These are phyloP conservation scores for Yamadazyma scolyti DNA, from an alignment of 805 yeast species.

Conservation along the genomic window DNA sequence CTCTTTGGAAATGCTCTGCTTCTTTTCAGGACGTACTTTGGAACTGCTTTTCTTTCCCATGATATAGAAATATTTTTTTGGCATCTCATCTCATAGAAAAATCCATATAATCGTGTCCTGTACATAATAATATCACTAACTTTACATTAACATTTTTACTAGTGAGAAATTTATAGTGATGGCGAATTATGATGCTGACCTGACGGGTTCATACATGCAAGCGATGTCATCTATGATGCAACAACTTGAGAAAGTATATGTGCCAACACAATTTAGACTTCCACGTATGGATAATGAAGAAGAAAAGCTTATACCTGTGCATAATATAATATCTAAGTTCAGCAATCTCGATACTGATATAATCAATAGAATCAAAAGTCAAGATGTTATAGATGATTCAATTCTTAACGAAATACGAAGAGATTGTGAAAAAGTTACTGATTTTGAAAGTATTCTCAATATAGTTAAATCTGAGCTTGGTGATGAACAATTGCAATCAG, in stretches of 20 bases:
- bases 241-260: slow-evolving; percentile 29
- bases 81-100: slow-evolving; percentile 1
- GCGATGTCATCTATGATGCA: slow-evolving; percentile 75
- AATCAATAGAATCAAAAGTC: slow-evolving; percentile 9
- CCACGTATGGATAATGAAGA: slow-evolving; percentile 39
- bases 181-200: slow-evolving; percentile 46
- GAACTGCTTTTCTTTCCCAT: slow-evolving; percentile 5
- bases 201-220: slow-evolving; percentile 73
- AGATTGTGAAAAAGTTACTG: slow-evolving; percentile 31
- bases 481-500: slow-evolving; percentile 65
- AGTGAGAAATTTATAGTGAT: slow-evolving; percentile 11
- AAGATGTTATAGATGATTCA: slow-evolving; percentile 2
- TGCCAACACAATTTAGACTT: slow-evolving; percentile 14
- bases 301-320: slow-evolving; percentile 21
- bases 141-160: neutral
- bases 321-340: slow-evolving; percentile 33
- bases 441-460: slow-evolving; percentile 7
- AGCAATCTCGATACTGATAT: slow-evolving; percentile 33
- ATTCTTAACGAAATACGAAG: slow-evolving; percentile 19
- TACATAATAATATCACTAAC: too few relatives aligned
- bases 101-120: too few relatives aligned
- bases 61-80: neutral
- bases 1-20: slow-evolving; percentile 2
- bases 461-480: slow-evolving; percentile 6
- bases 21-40: slow-evolving; percentile 1